Evolutionary conservation across 2,329 filamentous ascomycete genomes (phyloP).

Genomic region (Hyphodiscus sp.): DNA sequence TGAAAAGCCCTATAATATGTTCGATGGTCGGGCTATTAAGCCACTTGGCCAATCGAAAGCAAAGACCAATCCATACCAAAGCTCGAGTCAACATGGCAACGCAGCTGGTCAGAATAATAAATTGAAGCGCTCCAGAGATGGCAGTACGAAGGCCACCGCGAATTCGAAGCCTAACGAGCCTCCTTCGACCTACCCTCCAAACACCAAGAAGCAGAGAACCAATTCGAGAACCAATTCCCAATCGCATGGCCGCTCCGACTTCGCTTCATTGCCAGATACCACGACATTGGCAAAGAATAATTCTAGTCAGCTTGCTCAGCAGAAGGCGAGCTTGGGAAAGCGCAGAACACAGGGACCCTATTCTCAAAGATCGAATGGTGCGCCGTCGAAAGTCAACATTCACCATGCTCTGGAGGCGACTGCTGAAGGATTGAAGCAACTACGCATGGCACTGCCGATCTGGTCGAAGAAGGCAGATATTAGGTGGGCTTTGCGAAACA

Average conservation of each 20-base stretch:
- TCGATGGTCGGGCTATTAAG: constrained; percentile 29
- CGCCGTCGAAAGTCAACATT: not conserved
- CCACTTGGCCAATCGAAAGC: not conserved
- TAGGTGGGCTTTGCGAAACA: constrained; percentile 20
- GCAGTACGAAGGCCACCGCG: constrained; percentile 26
- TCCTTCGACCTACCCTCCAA: not conserved
- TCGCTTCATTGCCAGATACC: not conserved
- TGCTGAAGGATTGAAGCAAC: constrained; percentile 18
- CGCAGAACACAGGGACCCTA: not conserved
- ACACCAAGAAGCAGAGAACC: not conserved
- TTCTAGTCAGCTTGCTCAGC: not conserved
- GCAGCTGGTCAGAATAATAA: constrained; percentile 5
- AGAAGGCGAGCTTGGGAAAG: not conserved
- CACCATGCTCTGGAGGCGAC: constrained; percentile 14
- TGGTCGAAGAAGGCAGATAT: constrained; percentile 26
- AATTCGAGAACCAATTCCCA: not conserved
- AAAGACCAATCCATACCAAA: not conserved
- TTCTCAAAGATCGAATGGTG: not conserved
- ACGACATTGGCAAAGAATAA: not conserved
- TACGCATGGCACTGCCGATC: constrained; percentile 27
- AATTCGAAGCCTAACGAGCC: constrained; percentile 9
- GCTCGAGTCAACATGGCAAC: not conserved
- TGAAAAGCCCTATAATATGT: constrained; percentile 35
- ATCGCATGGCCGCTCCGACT: not conserved
- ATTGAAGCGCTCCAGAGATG: constrained; percentile 18